phyloP scores from a whole-genome alignment of 306 rosid genomes.

The Alnus glutinosa region DNA sequence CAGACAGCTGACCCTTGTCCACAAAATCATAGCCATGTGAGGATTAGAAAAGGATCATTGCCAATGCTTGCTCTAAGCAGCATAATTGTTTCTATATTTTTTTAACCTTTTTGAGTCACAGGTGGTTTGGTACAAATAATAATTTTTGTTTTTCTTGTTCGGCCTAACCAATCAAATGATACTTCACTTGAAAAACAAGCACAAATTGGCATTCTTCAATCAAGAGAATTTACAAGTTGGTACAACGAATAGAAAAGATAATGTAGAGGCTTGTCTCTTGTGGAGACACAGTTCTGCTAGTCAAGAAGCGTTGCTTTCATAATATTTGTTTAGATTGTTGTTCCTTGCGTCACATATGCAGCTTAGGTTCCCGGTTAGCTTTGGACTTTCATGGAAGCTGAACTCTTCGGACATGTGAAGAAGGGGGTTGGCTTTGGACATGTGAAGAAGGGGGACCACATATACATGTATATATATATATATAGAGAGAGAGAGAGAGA shows the following conservation, averaged over 20 bases:
- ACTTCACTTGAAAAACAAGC: background rate
- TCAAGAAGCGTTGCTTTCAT: slow-evolving; percentile 37
- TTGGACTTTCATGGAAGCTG: slow-evolving; percentile 32
- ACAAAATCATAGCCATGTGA: background rate
- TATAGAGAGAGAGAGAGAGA: background rate
- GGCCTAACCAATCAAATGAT: slow-evolving; percentile 1
- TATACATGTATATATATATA: too few species aligned
- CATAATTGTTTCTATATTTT: background rate
- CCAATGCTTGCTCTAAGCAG: background rate
- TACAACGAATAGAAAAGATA: slow-evolving; percentile 18
- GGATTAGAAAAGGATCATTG: background rate
- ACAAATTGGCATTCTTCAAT: background rate
- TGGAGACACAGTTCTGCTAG: slow-evolving; percentile 39
- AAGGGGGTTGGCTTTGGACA: background rate
- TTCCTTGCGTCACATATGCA: slow-evolving; percentile 29
- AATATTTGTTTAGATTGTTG: background rate
- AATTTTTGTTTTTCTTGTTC: background rate
- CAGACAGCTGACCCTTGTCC: background rate
- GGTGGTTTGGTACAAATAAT: slow-evolving; percentile 8
- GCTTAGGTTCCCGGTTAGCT: slow-evolving; percentile 16
- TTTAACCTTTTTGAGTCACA: slow-evolving; percentile 18
- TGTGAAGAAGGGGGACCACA: slow-evolving; percentile 23
- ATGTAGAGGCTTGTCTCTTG: slow-evolving; percentile 37
- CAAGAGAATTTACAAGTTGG: slow-evolving; percentile 18
- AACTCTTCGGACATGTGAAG: slow-evolving; percentile 49